Evolutionary conservation across 1,139 yeast species (phyloP).

Genomic region (Blastobotrys apis): DNA sequence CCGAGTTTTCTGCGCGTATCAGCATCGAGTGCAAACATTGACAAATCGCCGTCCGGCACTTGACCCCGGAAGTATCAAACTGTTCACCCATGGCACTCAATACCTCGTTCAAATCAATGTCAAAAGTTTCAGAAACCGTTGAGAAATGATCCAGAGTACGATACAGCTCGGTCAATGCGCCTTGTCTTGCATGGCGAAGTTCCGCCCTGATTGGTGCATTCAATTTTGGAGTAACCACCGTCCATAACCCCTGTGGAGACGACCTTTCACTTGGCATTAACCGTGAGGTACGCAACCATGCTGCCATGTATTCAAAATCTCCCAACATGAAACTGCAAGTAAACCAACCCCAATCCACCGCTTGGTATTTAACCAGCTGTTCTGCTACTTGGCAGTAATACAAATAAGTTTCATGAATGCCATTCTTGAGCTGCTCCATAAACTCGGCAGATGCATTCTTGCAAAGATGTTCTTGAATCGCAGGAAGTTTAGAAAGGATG

Average conservation of each 20-base stretch:
- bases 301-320: conserved; percentile 1
- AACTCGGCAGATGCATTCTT: conserved; percentile 3
- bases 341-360: conserved; percentile 9
- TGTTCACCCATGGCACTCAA: conserved; percentile 10
- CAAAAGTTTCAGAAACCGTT: conserved; percentile 2
- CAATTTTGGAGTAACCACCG: background rate
- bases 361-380: background rate
- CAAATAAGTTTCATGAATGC: conserved; percentile 2
- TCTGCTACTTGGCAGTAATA: conserved; percentile 7
- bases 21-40: conserved; percentile 8
- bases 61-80: conserved; percentile 15
- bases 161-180: conserved; percentile 5
- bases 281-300: conserved; percentile 7
- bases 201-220: conserved; percentile 1
- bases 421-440: background rate
- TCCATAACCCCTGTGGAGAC: conserved; percentile 6
- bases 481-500: background rate
- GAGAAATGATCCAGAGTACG: conserved; percentile 3
- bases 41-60: conserved; percentile 19
- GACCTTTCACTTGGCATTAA: background rate
- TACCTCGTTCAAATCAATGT: conserved; percentile 5
- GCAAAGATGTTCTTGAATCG: conserved; percentile 1
- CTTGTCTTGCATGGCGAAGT: conserved; percentile 1
- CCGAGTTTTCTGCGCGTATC: background rate
- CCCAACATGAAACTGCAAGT: background rate